These are phyloP conservation scores for Podosphaera xanthii DNA, from an alignment of 2,329 filamentous ascomycete species.

Conservation along the genomic window DNA sequence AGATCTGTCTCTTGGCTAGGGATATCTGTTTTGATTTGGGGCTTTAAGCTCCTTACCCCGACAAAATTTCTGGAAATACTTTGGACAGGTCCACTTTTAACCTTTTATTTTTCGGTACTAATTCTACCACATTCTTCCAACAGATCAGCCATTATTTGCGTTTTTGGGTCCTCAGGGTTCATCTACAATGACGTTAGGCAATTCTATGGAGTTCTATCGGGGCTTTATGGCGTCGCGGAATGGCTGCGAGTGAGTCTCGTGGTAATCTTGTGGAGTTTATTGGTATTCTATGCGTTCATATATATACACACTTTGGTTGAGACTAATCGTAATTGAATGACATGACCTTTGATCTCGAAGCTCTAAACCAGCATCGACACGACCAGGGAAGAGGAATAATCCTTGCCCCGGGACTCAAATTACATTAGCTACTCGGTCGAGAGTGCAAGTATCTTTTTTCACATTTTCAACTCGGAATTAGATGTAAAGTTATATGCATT, in stretches of 20 bases:
- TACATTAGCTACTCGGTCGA: too few species aligned
- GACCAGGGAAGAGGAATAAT: too few species aligned
- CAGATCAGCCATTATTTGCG: constrained; percentile 15
- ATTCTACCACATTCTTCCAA: neutral
- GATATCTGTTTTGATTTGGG: neutral
- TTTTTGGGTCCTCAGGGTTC: constrained; percentile 16
- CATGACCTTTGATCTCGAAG: neutral
- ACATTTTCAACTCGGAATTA: too few species aligned
- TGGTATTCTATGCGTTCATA: neutral
- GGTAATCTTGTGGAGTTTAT: neutral
- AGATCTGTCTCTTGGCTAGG: neutral
- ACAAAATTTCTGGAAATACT: neutral
- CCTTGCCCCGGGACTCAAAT: too few species aligned
- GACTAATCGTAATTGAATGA: neutral
- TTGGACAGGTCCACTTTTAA: neutral
- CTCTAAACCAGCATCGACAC: too few species aligned
- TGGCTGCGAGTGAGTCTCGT: neutral
- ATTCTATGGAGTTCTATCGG: neutral
- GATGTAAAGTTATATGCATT: too few species aligned
- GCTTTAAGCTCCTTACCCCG: neutral
- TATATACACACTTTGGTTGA: neutral
- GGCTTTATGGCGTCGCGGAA: neutral
- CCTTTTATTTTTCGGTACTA: neutral
- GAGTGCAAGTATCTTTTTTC: too few species aligned
- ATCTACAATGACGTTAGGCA: neutral